Conservation (phyloP, 805 yeast genomes). For the Ogataea allantospora region DNA sequence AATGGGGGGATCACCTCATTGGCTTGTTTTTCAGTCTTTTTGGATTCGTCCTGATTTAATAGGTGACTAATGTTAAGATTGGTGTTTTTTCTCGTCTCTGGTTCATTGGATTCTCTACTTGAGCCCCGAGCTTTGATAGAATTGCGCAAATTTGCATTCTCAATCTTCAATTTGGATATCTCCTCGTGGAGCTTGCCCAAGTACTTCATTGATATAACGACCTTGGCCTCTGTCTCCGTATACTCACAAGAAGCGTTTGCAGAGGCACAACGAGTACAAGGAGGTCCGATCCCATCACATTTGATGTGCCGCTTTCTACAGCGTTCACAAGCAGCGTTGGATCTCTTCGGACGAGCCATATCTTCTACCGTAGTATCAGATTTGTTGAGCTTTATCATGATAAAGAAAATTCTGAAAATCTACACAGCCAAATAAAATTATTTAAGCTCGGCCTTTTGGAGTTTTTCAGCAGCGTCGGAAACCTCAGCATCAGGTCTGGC, state of each 20-base stretch:
- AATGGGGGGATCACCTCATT: conserved; percentile 68
- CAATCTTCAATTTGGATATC: conserved; percentile 61
- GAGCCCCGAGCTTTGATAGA: conserved; percentile 28
- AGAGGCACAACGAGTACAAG: conserved; percentile 60
- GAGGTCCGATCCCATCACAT: conserved; percentile 71
- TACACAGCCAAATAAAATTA: conserved; percentile 7
- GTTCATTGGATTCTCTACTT: background rate
- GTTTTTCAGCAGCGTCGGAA: conserved; percentile 31
- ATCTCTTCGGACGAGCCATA: conserved; percentile 18
- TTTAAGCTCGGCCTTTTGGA: conserved; percentile 2
- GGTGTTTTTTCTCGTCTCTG: background rate
- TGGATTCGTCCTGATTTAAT: conserved; percentile 1
- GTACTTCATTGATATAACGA: conserved; percentile 71
- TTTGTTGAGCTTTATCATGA: background rate
- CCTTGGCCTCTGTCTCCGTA: conserved; percentile 66
- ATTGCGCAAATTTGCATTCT: conserved; percentile 56
- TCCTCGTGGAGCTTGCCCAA: conserved; percentile 66
- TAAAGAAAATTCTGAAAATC: conserved; percentile 2
- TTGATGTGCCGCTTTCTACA: conserved; percentile 72
- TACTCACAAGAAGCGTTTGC: conserved; percentile 65
- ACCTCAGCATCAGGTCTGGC: conserved; percentile 31
- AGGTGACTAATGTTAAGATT: conserved; percentile 2
- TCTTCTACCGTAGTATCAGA: conserved; percentile 1
- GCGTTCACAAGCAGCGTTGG: conserved; percentile 48
- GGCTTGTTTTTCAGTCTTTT: conserved; percentile 7